These are phyloP conservation scores for Galerina marginata DNA, from an alignment of 768 basidiomycete species.

Conservation along the genomic window DNA sequence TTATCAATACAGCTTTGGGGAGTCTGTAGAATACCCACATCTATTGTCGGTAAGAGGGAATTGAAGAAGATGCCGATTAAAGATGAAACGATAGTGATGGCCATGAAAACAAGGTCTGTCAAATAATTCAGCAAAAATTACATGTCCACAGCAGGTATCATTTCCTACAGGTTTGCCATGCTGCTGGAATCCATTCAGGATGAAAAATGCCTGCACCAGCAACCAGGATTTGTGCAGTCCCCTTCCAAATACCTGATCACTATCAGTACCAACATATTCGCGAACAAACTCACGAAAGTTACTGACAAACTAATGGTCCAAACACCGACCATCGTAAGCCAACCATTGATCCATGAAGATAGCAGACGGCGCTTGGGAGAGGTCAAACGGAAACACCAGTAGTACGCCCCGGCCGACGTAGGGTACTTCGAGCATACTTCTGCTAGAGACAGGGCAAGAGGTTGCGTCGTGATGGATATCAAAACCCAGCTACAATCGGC, in stretches of 20 bases:
- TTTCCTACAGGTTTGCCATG: constrained; percentile 65
- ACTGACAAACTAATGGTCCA: constrained; percentile 74
- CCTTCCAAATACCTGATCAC: constrained; percentile 32
- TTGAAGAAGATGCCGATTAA: constrained; percentile 63
- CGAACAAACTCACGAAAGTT: constrained; percentile 50
- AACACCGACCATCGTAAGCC: constrained; percentile 71
- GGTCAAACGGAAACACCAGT: constrained; percentile 69
- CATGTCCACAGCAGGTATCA: not conserved
- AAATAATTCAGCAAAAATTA: constrained; percentile 5
- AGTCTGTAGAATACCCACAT: constrained; percentile 38
- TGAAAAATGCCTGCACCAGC: constrained; percentile 64
- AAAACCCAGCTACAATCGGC: constrained; percentile 48
- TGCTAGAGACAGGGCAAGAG: constrained; percentile 57
- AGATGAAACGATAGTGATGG: constrained; percentile 50
- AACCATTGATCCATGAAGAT: constrained; percentile 70
- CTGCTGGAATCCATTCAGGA: constrained; percentile 59
- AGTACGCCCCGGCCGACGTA: constrained; percentile 66
- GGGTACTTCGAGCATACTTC: constrained; percentile 68
- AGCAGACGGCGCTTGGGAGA: constrained; percentile 56
- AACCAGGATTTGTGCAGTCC: constrained; percentile 63
- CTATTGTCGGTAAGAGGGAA: constrained; percentile 51
- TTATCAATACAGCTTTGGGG: not conserved
- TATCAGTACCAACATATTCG: not conserved
- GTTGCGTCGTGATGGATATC: constrained; percentile 52
- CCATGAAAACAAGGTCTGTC: constrained; percentile 62